phyloP scores from a whole-genome alignment of 2,329 filamentous ascomycete genomes.

The Phoma sp. region DNA sequence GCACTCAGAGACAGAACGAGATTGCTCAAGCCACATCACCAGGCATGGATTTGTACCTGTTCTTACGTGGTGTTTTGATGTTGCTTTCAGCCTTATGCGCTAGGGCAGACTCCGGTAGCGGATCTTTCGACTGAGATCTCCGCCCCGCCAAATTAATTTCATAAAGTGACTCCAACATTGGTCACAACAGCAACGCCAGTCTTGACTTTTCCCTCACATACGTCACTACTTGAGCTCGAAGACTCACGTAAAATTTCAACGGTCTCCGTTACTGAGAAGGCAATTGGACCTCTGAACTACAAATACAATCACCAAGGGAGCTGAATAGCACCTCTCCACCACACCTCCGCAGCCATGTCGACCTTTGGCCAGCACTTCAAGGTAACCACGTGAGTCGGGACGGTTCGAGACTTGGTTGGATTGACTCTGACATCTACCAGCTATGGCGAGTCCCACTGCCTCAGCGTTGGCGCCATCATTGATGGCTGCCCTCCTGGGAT shows the following conservation, averaged over 20 bases:
- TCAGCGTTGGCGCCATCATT: conserved; percentile 92
- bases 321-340: conserved; percentile 12
- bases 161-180: conserved; percentile 29
- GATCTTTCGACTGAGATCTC: conserved; percentile 22
- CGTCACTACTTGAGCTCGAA: conserved; percentile 2
- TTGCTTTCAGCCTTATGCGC: conserved; percentile 14
- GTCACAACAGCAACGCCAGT: conserved; percentile 21
- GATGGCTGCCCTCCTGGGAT: conserved; percentile 91
- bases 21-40: background rate
- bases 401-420: background rate
- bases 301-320: conserved; percentile 3
- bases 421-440: conserved; percentile 47
- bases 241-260: background rate
- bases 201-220: conserved; percentile 10
- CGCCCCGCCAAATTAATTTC: conserved; percentile 33
- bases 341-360: conserved; percentile 56
- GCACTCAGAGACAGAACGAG: background rate
- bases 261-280: no score
- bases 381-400: conserved; percentile 76
- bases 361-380: conserved; percentile 84
- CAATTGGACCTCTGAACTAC: conserved; percentile 5
- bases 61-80: background rate
- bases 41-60: background rate
- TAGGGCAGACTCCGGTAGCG: conserved; percentile 21
- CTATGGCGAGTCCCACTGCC: conserved; percentile 89